Percentiles rank a stretch among this genome's conserved stretches.
Evolutionary conservation across 192 early-diverging fungal genomes (phyloP).

Genomic region (Allomyces arbusculus): DNA sequence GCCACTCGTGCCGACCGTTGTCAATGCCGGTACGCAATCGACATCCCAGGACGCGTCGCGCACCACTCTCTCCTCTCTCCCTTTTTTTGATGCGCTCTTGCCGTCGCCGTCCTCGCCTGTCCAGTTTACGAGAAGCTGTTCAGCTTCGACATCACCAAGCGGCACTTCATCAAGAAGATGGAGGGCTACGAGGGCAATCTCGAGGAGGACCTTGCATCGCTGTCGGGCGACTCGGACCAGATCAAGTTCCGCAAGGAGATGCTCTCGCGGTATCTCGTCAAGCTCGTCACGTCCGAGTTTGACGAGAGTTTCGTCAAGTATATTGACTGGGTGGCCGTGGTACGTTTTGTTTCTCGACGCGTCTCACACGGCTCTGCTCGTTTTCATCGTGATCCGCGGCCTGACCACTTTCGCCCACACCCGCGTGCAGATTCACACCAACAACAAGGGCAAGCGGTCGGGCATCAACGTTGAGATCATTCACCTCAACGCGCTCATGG

Average conservation of each 20-base stretch:
- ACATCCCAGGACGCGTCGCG: no score
- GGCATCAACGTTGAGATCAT: conserved; percentile 68
- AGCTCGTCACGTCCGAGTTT: conserved; percentile 27
- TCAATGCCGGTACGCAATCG: conserved; percentile 29
- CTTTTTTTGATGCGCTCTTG: no score
- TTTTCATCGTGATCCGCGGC: no score
- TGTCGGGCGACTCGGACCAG: conserved; percentile 37
- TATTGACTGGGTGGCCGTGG: no score
- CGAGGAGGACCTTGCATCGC: conserved; percentile 13
- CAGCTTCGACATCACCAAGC: conserved; percentile 54
- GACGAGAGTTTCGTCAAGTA: conserved; percentile 19
- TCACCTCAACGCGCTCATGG: conserved; percentile 56
- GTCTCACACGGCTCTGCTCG: no score
- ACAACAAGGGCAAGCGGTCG: conserved; percentile 47
- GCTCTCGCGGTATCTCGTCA: conserved; percentile 46
- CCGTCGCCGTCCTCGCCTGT: no score
- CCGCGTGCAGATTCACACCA: conserved; percentile 56
- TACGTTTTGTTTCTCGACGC: no score
- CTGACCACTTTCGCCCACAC: conserved; percentile 54
- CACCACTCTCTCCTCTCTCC: no score
- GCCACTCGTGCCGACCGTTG: conserved; percentile 48
- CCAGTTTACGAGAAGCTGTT: conserved; percentile 48
- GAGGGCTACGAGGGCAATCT: conserved; percentile 26
- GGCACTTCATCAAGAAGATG: conserved; percentile 37
- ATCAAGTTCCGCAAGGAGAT: conserved; percentile 67